Percentiles rank a stretch among this genome's conserved stretches.
Evolutionary conservation across 202 grass and related monocot species (phyloP).

Genomic region (Carex arenaria): DNA sequence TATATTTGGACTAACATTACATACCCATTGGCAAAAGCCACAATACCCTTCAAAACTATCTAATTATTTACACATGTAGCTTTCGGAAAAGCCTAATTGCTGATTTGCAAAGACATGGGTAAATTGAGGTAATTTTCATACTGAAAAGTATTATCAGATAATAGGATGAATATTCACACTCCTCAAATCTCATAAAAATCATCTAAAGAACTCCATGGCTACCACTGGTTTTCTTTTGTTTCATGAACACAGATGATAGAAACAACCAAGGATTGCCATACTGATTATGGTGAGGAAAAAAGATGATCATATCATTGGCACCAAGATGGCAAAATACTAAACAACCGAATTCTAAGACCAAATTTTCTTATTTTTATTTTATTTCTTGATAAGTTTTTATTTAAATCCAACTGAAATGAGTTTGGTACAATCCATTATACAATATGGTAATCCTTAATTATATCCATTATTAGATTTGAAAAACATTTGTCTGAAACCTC

Average conservation of each 20-base stretch:
- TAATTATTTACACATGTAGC: neutral
- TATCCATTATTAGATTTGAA: slow-evolving; percentile 56
- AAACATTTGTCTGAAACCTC: slow-evolving; percentile 90
- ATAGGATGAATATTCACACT: too few species aligned
- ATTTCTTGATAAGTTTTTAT: neutral
- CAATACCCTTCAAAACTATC: neutral
- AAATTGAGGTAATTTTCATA: neutral
- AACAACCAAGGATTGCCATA: slow-evolving; percentile 1
- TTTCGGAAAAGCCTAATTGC: neutral
- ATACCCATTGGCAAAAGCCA: neutral
- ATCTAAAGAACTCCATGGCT: neutral
- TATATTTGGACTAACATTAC: neutral
- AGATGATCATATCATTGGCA: neutral
- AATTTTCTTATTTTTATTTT: neutral
- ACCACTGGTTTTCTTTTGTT: neutral
- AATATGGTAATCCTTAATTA: neutral
- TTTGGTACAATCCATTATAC: neutral
- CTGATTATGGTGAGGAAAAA: neutral
- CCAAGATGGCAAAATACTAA: neutral
- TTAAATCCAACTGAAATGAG: neutral
- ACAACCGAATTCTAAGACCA: neutral
- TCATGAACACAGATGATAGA: neutral
- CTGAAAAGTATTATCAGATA: too few species aligned
- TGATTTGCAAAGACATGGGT: neutral
- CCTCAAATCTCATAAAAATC: neutral